Evolutionary conservation across 2,329 filamentous ascomycete genomes (phyloP), one percentile per base, ranked within the genome.

Genomic region (Graphilbum sp.): DNA sequence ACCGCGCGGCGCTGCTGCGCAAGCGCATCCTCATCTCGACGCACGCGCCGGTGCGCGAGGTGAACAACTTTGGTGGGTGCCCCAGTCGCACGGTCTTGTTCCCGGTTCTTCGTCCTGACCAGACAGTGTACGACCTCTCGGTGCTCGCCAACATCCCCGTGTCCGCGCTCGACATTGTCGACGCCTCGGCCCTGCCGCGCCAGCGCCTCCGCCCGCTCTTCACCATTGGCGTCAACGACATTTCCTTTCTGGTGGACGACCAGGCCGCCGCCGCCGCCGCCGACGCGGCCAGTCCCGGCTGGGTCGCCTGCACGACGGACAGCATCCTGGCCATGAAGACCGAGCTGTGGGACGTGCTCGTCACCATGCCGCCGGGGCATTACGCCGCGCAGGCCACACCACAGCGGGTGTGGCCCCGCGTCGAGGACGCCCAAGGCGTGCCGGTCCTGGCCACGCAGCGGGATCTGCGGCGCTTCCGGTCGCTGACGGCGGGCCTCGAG

Each of bases 221-320:
- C 61, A 86, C 79, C 37, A 72, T 98, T 42, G 90, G 90, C 36
- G 78, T 98, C 15, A 83, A 94, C 54, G 90, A 98, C 52, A 94
- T 98, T 36, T 73, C 82, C 5, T 75, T 79, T 40, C 67, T 96
- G 5, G 66, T 76, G 47, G 64, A 74, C 40, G 68, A 80, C 45
- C n/a, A n/a, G n/a, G 66, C 66, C n/a, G 60, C 65, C 19, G 59
- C 61, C 2, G 57, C 57, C 35, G 63, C 60, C 51, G 55, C 50
- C 5, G 45, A 52, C 29, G 34, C 7, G 13, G 13, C 42, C 27
- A 24, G 66, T 24, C 60, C 68, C 13, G 82, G 86, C 30, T 98
- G 87, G 86, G 78, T 94, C 42, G 90, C 88, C 12, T 95, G 87
- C 56, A 95, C 88, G 3, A 96, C 88, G 2, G 90, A 98, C 59